phyloP scores from a whole-genome alignment of 345 rosid species.

The Gossypium bickii region DNA sequence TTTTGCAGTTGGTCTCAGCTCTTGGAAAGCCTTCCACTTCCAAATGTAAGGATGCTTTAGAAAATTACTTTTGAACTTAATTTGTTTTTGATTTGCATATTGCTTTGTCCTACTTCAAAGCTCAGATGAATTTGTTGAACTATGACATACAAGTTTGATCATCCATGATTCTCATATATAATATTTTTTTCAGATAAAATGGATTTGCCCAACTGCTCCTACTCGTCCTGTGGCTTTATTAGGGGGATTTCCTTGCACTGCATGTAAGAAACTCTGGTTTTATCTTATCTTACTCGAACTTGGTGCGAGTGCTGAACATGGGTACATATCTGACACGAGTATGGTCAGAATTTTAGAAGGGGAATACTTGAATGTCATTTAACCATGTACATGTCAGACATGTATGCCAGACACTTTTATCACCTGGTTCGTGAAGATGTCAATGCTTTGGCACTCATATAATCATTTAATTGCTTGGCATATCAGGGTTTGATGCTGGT shows the following conservation, averaged over 20 bases:
- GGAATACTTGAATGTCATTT: no score
- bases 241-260: conserved; percentile 89
- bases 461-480: conserved; percentile 6
- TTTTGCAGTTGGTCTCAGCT: conserved; percentile 84
- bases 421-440: conserved; percentile 2
- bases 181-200: conserved; percentile 56
- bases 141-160: not conserved
- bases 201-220: conserved; percentile 99
- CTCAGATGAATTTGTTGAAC: not conserved
- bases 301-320: not conserved
- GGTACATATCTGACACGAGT: not conserved
- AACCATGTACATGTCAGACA: no score
- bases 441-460: conserved; percentile 9
- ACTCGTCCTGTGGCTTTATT: conserved; percentile 70
- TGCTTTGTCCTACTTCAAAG: not conserved
- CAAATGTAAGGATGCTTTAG: conserved; percentile 57
- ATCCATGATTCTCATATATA: not conserved
- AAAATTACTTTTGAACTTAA: not conserved
- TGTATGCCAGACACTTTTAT: not conserved
- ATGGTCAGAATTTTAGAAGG: not conserved
- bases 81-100: not conserved
- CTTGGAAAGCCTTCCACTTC: conserved; percentile 82
- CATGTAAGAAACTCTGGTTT: conserved; percentile 50
- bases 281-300: not conserved
- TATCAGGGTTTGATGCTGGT: conserved; percentile 83